Base-by-base conservation (phyloP, 257 asterid species). In the Anisodus tanguticus region DNA sequence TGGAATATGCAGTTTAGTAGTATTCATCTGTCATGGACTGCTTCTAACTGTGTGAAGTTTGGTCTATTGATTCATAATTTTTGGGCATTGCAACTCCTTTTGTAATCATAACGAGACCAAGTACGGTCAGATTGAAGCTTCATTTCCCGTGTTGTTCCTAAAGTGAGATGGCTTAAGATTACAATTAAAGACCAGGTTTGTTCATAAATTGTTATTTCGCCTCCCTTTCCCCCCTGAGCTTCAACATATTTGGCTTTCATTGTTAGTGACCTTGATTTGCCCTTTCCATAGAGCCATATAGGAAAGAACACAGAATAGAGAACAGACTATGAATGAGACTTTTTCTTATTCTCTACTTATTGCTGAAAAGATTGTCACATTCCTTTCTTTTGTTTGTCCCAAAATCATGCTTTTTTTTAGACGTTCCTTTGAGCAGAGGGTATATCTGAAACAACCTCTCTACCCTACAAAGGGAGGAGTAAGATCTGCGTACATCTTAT, bases 331-430 rank as follows among this genome's bases (percentile, higher is more conserved):
- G 60, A 74, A 26, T 47, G 80, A 60, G 60, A 19, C 80, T 74
- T 1, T 47, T 41, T 6, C 49, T 47, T 74, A 3, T 49, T 74
- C 17, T 49, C 11, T 26, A 39, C 22, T 74, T 74, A 19, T 74
- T 74, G 60, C 19, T 10, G 11, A 74, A 74, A 74, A 45, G 39
- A 47, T 51, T 47, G 8, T 49, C 22, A 68, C 31, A 11, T 74
- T 47, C 11, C 43, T 74, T 22, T 74, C n/a, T 49, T 74, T 74
- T 74, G 22, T 74, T 22, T 74, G 60, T 74, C 59, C n/a, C 80
- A 22, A 47, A 47, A 19, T 74, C 22, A 49, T 31, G 35, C 35
- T 31, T 31, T 31, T 26, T 31, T 31, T 31, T 31, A 31, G 2
- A 31, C 35, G 35, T 31, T 31, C 35, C 35, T 31, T 31, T 31